Percentiles rank a stretch among this genome's conserved stretches.
phyloP scores from a whole-genome alignment of 1,284 basidiomycete genomes.

The Dichomitus squalens region DNA sequence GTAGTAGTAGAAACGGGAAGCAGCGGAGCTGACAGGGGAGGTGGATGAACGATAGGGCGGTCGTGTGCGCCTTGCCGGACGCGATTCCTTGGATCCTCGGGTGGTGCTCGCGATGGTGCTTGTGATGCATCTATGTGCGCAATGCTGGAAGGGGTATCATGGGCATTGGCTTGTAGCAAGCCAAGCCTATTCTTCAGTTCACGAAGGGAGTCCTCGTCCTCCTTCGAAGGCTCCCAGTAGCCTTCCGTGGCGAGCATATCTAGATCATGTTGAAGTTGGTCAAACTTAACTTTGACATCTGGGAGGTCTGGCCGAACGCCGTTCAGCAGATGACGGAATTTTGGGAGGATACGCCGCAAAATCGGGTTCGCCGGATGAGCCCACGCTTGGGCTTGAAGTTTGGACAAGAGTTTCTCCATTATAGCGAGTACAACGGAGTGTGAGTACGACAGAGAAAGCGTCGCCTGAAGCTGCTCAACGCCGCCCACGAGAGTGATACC shows the following conservation, averaged over 20 bases:
- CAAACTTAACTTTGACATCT: constrained; percentile 12
- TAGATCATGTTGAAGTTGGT: constrained; percentile 25
- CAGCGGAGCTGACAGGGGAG: constrained; percentile 28
- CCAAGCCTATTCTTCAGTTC: constrained; percentile 26
- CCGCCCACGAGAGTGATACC: background rate
- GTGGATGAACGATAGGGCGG: constrained; percentile 29
- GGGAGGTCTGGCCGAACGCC: constrained; percentile 4
- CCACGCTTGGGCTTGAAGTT: constrained; percentile 18
- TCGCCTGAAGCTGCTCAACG: background rate
- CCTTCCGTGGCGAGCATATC: constrained; percentile 33
- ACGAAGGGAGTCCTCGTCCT: constrained; percentile 37
- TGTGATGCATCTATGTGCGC: background rate
- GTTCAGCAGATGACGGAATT: constrained; percentile 12
- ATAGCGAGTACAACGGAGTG: background rate
- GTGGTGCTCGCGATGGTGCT: background rate
- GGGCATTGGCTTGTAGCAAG: constrained; percentile 3
- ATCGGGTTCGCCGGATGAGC: constrained; percentile 15
- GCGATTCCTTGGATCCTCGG: background rate
- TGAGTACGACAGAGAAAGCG: no score
- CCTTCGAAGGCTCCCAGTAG: constrained; percentile 34
- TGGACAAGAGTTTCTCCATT: constrained; percentile 17
- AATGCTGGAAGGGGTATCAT: background rate
- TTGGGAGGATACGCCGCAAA: constrained; percentile 13
- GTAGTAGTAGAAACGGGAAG: constrained; percentile 33
- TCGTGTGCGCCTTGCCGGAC: background rate